These are phyloP conservation scores for Elsinoe batatas DNA, from an alignment of 2,329 filamentous ascomycete species.

Conservation along the genomic window DNA sequence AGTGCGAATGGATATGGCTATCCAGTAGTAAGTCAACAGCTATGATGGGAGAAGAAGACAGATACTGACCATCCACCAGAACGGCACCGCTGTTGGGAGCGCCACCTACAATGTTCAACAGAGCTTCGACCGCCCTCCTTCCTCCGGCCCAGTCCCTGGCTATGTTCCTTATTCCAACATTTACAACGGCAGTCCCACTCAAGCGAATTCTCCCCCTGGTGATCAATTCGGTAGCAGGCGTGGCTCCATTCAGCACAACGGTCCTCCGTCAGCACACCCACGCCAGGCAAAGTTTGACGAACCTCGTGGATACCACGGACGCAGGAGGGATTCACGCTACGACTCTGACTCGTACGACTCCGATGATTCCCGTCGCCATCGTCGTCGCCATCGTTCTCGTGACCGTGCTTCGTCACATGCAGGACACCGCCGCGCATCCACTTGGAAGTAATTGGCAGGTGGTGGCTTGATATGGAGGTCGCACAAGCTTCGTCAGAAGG, in stretches of 20 bases:
- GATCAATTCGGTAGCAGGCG: neutral
- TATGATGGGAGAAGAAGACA: neutral
- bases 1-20: neutral
- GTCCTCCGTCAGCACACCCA: neutral
- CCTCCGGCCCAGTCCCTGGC: conserved; percentile 16
- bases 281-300: neutral
- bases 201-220: neutral
- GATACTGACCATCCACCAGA: neutral
- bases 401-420: neutral
- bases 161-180: conserved; percentile 29
- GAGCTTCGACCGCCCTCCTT: neutral
- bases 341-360: conserved; percentile 10
- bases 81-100: neutral
- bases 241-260: neutral
- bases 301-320: neutral
- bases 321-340: neutral
- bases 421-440: neutral
- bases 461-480: too few relatives aligned
- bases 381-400: conserved; percentile 1
- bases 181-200: conserved; percentile 17
- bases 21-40: neutral
- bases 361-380: neutral
- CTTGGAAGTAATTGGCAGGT: neutral
- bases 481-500: too few relatives aligned
- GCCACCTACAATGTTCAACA: neutral